phyloP scores from a whole-genome alignment of 2,329 filamentous ascomycete species.

The Coleophoma cylindrospora region DNA sequence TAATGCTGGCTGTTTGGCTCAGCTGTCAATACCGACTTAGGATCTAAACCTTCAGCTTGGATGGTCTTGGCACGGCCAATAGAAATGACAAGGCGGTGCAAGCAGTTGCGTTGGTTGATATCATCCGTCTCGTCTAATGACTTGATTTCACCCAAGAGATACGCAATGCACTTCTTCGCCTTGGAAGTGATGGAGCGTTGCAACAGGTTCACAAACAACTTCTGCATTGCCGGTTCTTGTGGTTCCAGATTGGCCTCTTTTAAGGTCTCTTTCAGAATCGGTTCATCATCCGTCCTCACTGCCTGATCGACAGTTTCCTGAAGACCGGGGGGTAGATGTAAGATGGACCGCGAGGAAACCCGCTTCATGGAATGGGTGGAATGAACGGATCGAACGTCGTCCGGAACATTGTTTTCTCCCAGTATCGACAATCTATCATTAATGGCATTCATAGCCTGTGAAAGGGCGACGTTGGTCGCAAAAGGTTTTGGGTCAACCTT shows the following conservation, averaged over 20 bases:
- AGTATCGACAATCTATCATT: slow-evolving; percentile 89
- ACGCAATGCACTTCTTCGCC: slow-evolving; percentile 64
- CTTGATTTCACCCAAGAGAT: slow-evolving; percentile 62
- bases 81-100: slow-evolving; percentile 88
- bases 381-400: slow-evolving; percentile 68
- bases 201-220: slow-evolving; percentile 72
- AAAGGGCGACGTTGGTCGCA: slow-evolving; percentile 64
- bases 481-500: slow-evolving; percentile 89
- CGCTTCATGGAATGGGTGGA: slow-evolving; percentile 69
- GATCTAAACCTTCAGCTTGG: slow-evolving; percentile 17
- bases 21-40: slow-evolving; percentile 32
- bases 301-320: slow-evolving; percentile 70
- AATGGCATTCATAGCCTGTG: slow-evolving; percentile 59
- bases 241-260: slow-evolving; percentile 50
- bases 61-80: slow-evolving; percentile 70
- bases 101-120: slow-evolving; percentile 88
- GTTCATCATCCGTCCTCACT: slow-evolving; percentile 63
- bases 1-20: slow-evolving; percentile 49
- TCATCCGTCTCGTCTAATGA: slow-evolving; percentile 83
- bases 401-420: slow-evolving; percentile 69
- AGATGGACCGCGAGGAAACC: slow-evolving; percentile 67
- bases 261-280: slow-evolving; percentile 50
- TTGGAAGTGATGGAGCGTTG: slow-evolving; percentile 71
- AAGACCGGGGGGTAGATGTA: slow-evolving; percentile 64
- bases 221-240: slow-evolving; percentile 51